These are phyloP conservation scores for Tolypocladium paradoxum DNA, from an alignment of 2,329 filamentous ascomycete genomes.

Conservation along the genomic window DNA sequence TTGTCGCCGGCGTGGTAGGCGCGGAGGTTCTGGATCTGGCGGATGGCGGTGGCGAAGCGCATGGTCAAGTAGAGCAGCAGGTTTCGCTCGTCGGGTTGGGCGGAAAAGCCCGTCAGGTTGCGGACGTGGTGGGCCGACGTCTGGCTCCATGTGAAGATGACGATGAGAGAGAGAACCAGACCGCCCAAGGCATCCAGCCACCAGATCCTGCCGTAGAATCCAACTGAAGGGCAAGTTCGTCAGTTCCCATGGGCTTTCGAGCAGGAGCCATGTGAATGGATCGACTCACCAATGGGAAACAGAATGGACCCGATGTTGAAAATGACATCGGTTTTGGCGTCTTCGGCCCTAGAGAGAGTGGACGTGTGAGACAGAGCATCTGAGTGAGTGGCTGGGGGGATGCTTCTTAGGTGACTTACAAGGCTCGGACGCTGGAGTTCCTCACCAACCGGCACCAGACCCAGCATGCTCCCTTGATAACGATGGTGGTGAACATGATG, in stretches of 20 bases:
- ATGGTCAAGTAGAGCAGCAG: constrained; percentile 84
- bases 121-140: constrained; percentile 69
- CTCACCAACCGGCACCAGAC: constrained; percentile 78
- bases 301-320: constrained; percentile 87
- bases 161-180: constrained; percentile 64
- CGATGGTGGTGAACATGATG: constrained; percentile 73
- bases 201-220: constrained; percentile 68
- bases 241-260: not conserved
- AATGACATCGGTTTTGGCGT: constrained; percentile 62
- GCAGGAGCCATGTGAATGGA: not conserved
- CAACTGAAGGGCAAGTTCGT: constrained; percentile 31
- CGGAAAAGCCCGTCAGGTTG: constrained; percentile 69
- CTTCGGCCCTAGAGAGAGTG: constrained; percentile 28
- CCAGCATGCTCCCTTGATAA: constrained; percentile 77
- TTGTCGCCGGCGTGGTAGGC: constrained; percentile 82
- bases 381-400: not conserved
- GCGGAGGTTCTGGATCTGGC: constrained; percentile 73
- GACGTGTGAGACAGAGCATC: constrained; percentile 1
- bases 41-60: constrained; percentile 82
- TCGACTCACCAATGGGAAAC: constrained; percentile 56
- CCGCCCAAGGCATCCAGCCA: constrained; percentile 77
- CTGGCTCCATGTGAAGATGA: constrained; percentile 68
- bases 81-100: constrained; percentile 71
- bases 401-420: constrained; percentile 32
- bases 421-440: constrained; percentile 75